A percentile compares a stretch with the other conserved stretches of the same genome.
phyloP scores from a whole-genome alignment of 345 rosid species.

The Cardamine resedifolia region DNA sequence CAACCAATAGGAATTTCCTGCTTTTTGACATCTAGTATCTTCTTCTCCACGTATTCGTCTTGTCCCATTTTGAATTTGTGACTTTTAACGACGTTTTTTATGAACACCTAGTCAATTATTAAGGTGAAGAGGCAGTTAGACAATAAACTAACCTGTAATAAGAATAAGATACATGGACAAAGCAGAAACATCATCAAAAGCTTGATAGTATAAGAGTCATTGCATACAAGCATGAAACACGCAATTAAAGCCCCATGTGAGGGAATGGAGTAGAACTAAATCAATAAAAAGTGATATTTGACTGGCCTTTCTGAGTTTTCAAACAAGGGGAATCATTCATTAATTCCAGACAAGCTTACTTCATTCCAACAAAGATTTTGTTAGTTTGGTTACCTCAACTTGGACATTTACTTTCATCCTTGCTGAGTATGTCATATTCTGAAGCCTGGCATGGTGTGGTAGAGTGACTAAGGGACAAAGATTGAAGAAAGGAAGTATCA shows the following conservation, averaged over 20 bases:
- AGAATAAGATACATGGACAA: constrained; percentile 19
- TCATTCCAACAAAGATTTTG: background rate
- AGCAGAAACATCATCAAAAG: constrained; percentile 7
- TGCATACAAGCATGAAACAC: background rate
- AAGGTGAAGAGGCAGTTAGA: constrained; percentile 18
- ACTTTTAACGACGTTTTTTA: constrained; percentile 43
- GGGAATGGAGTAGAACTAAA: background rate
- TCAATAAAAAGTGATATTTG: background rate
- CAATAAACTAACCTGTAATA: background rate
- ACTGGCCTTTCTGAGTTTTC: background rate
- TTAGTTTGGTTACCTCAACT: constrained; percentile 58
- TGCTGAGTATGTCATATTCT: constrained; percentile 86
- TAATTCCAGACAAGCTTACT: no score
- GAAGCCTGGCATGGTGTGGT: constrained; percentile 83
- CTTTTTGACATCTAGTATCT: constrained; percentile 36
- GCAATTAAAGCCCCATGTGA: background rate
- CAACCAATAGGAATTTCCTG: constrained; percentile 66
- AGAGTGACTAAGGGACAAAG: background rate
- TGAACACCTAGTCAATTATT: constrained; percentile 53
- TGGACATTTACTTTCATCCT: constrained; percentile 63
- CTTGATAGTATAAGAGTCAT: background rate
- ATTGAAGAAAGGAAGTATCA: constrained; percentile 8
- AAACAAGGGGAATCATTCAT: no score
- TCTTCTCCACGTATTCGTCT: constrained; percentile 49
- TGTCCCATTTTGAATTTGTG: constrained; percentile 90